Base-by-base conservation (phyloP, 2,329 filamentous ascomycete species). In the Pseudogymnoascus sp. region DNA sequence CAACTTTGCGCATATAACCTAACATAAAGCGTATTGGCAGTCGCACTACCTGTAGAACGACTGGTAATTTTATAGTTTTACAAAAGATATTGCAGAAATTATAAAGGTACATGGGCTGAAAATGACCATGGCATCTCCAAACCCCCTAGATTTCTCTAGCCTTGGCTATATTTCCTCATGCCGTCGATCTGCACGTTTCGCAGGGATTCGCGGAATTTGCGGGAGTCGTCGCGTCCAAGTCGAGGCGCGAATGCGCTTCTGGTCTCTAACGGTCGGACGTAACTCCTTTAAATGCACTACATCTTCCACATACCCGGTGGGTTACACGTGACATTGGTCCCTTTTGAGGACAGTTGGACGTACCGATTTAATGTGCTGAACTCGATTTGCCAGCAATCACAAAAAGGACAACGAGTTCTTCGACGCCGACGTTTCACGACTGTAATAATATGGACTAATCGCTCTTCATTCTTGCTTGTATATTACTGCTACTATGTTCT, bases 391-490 rank as follows among this genome's bases (percentile, higher is more conserved):
- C 47, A 54, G 28, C 47, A 54, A 54, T 20, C 47, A 54, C 28
- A 54, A 54, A 54, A 54, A 54, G 47, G 47, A 54, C 47, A 54
- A 54, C 47, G n/a, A 54, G 28, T 54, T 54, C 47, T 35, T 54
- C 47, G 47, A 54, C 47, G 28, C 47, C 6, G 28, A 54, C 47
- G 47, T 54, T 54, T 33, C 47, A 54, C 47, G 47, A 35, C 47
- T 54, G 47, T 54, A 54, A 54, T 54, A 54, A 54, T 54, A 54
- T 54, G 47, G 47, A 54, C 9, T 54, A 54, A 54, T 54, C 47
- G 47, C 28, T 18, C 28, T 54, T 54, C 47, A 9, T 54, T 54
- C 28, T 54, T 54, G 28, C 47, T 20, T 54, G 47, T 54, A 54
- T 54, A 54, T 54, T 54, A 54, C 33, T 54, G 47, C 47, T 54